A percentile compares a stretch with the other conserved stretches of the same genome.
Evolutionary conservation across 2,329 filamentous ascomycete genomes (phyloP).

Genomic region (Blastomyces percursus): DNA sequence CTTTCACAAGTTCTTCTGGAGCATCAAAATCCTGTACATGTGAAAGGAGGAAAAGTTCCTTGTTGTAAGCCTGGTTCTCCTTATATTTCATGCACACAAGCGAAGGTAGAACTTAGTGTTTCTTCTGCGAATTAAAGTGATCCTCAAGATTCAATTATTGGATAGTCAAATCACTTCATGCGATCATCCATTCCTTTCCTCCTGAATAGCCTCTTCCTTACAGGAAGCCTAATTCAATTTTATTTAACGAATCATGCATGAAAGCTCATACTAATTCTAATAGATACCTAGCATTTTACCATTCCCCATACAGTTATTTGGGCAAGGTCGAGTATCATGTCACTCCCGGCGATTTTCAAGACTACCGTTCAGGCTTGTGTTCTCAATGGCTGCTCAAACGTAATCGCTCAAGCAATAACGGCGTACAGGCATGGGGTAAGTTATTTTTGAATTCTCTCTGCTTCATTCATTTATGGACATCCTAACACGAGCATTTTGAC

Average conservation of each 20-base stretch:
- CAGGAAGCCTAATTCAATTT: not conserved
- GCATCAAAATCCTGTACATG: not conserved
- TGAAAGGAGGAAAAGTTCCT: not conserved
- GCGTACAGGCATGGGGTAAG: conserved; percentile 39
- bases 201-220: not conserved
- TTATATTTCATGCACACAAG: not conserved
- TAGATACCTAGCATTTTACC: not conserved
- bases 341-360: conserved; percentile 38
- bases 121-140: not conserved
- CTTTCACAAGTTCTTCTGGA: not conserved
- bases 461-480: not conserved
- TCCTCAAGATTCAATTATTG: too few relatives aligned
- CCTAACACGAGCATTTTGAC: not conserved
- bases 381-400: conserved; percentile 44
- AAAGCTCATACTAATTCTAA: not conserved
- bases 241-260: not conserved
- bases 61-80: not conserved
- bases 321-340: conserved; percentile 13
- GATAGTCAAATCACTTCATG: not conserved
- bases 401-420: conserved; percentile 45
- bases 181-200: not conserved
- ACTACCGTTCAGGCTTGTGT: conserved; percentile 45
- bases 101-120: not conserved
- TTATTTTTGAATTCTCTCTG: conserved; percentile 2
- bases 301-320: not conserved